Evolutionary conservation across 306 rosid species (phyloP).

Genomic region (Rubus parviflorus): DNA sequence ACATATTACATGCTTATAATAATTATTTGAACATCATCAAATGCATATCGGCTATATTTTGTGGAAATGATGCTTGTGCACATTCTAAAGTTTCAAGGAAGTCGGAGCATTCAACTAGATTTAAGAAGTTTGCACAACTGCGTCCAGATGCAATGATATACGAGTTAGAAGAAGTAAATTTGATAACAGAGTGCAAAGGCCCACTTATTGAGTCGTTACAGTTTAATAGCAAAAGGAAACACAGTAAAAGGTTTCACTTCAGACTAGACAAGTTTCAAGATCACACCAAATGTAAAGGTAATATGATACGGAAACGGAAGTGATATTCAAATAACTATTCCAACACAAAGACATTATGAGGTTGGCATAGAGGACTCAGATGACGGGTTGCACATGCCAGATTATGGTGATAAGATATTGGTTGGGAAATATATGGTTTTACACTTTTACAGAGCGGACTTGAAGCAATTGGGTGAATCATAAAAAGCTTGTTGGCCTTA

Average conservation of each 20-base stretch:
- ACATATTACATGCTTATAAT: not conserved
- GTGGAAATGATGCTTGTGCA: conserved; percentile 62
- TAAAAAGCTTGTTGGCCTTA: not conserved
- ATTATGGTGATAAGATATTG: not conserved
- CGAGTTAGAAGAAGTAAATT: conserved; percentile 12
- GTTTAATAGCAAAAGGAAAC: not conserved
- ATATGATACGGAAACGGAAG: not conserved
- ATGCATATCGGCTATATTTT: conserved; percentile 52
- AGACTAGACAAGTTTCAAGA: no score
- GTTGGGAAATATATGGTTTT: not conserved
- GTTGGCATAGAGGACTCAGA: not conserved
- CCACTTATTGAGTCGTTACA: not conserved
- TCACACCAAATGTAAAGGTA: not conserved
- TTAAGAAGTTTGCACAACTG: conserved; percentile 85
- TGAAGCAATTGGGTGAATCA: not conserved
- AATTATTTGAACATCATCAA: conserved; percentile 3
- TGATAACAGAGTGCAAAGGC: not conserved
- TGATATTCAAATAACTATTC: not conserved
- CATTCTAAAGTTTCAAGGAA: conserved; percentile 78
- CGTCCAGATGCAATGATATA: conserved; percentile 21
- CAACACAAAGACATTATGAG: not conserved
- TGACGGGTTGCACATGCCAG: not conserved
- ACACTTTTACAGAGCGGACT: not conserved
- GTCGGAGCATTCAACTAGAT: conserved; percentile 76
- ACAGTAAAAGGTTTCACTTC: not conserved